Conservation (phyloP, 2,329 filamentous ascomycete species). For the Hymenoscyphus albidus region DNA sequence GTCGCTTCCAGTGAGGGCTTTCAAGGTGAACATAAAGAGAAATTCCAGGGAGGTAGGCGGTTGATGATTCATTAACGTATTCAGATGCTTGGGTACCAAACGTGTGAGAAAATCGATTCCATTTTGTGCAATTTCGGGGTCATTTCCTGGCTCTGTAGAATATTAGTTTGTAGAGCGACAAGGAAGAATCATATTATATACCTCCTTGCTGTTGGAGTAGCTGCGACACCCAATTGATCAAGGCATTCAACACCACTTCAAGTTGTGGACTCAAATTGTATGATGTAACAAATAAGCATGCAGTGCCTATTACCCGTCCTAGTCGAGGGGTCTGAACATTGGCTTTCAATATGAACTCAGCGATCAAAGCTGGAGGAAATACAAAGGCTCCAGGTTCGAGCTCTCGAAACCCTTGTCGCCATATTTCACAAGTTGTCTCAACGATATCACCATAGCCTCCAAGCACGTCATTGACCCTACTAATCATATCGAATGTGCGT, state of each 20-base stretch:
- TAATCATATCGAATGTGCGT: slow-evolving; percentile 49
- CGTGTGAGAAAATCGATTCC: slow-evolving; percentile 69
- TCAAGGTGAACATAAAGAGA: slow-evolving; percentile 68
- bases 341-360: slow-evolving; percentile 60
- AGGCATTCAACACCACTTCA: slow-evolving; percentile 45
- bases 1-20: slow-evolving; percentile 66
- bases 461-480: slow-evolving; percentile 50
- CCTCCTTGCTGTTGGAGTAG: slow-evolving; percentile 61
- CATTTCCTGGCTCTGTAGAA: slow-evolving; percentile 51
- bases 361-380: slow-evolving; percentile 62
- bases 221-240: slow-evolving; percentile 59
- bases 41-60: slow-evolving; percentile 55
- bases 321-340: slow-evolving; percentile 60
- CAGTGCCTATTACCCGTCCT: slow-evolving; percentile 66
- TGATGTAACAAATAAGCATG: slow-evolving; percentile 65
- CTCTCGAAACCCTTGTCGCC: slow-evolving; percentile 73
- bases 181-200: slow-evolving; percentile 34
- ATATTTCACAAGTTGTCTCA: slow-evolving; percentile 66
- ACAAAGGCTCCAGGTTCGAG: slow-evolving; percentile 72
- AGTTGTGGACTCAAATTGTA: slow-evolving; percentile 46
- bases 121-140: slow-evolving; percentile 69
- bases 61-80: slow-evolving; percentile 57
- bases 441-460: slow-evolving; percentile 61
- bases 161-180: slow-evolving; percentile 9
- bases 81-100: slow-evolving; percentile 56